Percentiles rank a stretch among this genome's conserved stretches.
phyloP scores from a whole-genome alignment of 805 yeast genomes.

The Candida yuanshanica region DNA sequence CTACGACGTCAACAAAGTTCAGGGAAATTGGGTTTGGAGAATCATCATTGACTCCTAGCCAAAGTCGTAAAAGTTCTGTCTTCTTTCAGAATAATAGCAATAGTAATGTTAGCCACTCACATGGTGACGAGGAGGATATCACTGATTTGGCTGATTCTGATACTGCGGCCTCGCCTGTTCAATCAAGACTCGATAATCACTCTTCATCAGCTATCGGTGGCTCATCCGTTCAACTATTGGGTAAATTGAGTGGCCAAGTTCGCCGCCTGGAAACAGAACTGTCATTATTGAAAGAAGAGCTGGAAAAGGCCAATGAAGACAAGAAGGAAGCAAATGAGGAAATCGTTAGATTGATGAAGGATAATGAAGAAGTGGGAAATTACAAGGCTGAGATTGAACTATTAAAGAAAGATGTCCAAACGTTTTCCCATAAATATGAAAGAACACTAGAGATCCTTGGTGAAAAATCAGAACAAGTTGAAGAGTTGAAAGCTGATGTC shows the following conservation, averaged over 20 bases:
- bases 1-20: conserved; percentile 17
- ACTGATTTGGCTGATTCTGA: conserved; percentile 12
- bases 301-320: conserved; percentile 44
- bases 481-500: conserved; percentile 84
- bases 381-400: conserved; percentile 32
- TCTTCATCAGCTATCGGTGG: conserved; percentile 22
- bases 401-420: conserved; percentile 29
- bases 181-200: conserved; percentile 9
- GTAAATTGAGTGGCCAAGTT: conserved; percentile 70
- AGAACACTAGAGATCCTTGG: conserved; percentile 70
- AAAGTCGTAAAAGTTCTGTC: conserved; percentile 20
- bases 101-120: not conserved
- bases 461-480: conserved; percentile 80
- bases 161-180: conserved; percentile 14
- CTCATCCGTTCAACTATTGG: conserved; percentile 54
- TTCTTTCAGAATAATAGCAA: not conserved
- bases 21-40: conserved; percentile 38
- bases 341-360: conserved; percentile 51
- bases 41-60: conserved; percentile 41
- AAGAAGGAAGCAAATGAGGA: conserved; percentile 67
- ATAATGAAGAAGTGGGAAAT: conserved; percentile 39
- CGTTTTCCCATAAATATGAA: conserved; percentile 32
- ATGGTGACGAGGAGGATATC: conserved; percentile 8
- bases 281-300: conserved; percentile 56
- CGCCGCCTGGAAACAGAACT: conserved; percentile 79